Base-by-base conservation (phyloP, 768 basidiomycete species). In the Amanita pallidorosea region DNA sequence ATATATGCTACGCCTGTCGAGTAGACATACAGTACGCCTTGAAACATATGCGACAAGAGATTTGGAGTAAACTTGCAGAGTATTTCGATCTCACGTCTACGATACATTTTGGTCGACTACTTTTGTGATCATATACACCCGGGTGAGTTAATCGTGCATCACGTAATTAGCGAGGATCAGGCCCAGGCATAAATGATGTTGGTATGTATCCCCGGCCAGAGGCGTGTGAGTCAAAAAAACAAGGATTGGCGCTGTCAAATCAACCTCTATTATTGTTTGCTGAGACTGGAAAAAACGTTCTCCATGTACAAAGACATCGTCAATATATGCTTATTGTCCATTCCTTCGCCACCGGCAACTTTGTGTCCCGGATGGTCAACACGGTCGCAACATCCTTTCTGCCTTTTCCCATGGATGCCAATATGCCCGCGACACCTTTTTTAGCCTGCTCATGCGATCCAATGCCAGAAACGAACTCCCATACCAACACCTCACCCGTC, bases 321-420 rank as follows among this genome's bases (percentile, higher is more conserved):
- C 18, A n/a, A 41, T 49, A 22, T 29, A 49, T n/a, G 1, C 29
- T 31, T 17, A 90, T 75, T 43, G 68, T 67, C 88, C 88, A 91
- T 60, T 88, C 82, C 38, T 71, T 66, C 25, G 71, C 67, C 47
- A 88, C 66, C 37, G 64, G 60, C 12, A 80, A 73, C 52, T 65
- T 76, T 2, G 87, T 88, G 61, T 90, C 84, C 67, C 85, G 88
- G 64, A 99, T 78, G 2, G 73, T 70, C 52, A 98, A 68, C 51
- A 80, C 64, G 58, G 83, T 84, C 20, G 40, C 80, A 17, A 41
- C 56, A 3, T 79, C 84, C 54, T 81, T 83, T 63, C 75, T 43
- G 4, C 47, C 20, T 18, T 49, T 49, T 2, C 33, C 33, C 33
- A 33, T n/a, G n/a, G n/a, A 33, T 13, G 72, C 69, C 53, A 97